phyloP scores from a whole-genome alignment of 2,329 filamentous ascomycete species.

The Alternaria infectoria region DNA sequence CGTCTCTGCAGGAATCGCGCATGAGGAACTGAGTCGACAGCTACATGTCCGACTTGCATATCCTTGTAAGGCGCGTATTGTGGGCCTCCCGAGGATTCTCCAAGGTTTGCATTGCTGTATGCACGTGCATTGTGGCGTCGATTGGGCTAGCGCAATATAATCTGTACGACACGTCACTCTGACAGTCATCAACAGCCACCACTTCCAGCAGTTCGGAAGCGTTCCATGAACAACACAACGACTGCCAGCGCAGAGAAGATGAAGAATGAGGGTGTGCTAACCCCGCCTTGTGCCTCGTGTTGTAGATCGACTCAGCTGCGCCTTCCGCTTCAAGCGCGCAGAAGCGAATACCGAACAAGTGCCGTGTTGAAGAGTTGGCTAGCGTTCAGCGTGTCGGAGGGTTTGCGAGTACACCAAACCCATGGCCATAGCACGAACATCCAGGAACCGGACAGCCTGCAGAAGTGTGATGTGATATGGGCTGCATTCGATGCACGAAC shows the following conservation, averaged over 20 bases:
- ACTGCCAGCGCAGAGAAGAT: conserved; percentile 33
- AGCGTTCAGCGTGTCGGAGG: conserved; percentile 12
- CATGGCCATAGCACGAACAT: conserved; percentile 34
- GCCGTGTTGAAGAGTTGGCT: conserved; percentile 15
- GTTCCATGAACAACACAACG: conserved; percentile 36
- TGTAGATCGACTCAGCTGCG: conserved; percentile 12
- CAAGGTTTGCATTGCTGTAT: conserved; percentile 6
- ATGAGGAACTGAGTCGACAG: conserved; percentile 4
- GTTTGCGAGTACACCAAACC: conserved; percentile 25
- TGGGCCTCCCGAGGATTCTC: conserved; percentile 9
- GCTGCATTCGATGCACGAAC: conserved; percentile 31
- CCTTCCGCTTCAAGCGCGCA: conserved; percentile 13
- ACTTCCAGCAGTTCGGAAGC: conserved; percentile 18
- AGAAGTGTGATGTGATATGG: conserved; percentile 34
- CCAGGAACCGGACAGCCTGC: conserved; percentile 29
- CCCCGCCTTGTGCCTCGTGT: conserved; percentile 25
- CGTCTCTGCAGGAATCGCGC: conserved; percentile 2
- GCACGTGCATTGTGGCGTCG: conserved; percentile 16
- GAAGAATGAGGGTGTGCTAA: conserved; percentile 24
- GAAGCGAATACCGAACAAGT: conserved; percentile 23
- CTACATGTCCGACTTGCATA: conserved; percentile 6
- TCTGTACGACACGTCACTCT: conserved; percentile 32
- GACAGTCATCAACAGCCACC: conserved; percentile 25
- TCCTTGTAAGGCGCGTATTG: conserved; percentile 4
- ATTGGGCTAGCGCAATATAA: conserved; percentile 21